These are phyloP conservation scores for Penicillium aurantiogriseum DNA, from an alignment of 2,329 filamentous ascomycete genomes.

Conservation along the genomic window DNA sequence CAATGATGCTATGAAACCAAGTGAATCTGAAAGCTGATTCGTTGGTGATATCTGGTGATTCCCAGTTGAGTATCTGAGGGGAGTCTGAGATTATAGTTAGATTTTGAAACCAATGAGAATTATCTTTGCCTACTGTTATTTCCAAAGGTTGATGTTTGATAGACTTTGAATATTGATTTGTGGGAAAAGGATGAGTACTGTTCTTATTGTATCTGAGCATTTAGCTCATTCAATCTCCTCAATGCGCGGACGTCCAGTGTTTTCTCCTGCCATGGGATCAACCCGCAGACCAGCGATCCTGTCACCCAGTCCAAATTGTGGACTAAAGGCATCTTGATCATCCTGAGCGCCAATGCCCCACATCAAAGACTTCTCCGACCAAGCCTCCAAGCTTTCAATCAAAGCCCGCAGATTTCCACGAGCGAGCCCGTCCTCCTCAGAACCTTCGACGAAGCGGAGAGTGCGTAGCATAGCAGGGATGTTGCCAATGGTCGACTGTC, in stretches of 20 bases:
- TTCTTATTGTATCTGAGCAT: not conserved
- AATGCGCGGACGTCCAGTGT: slow-evolving; percentile 33
- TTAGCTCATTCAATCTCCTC: slow-evolving; percentile 43
- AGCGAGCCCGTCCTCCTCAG: slow-evolving; percentile 40
- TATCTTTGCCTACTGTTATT: not conserved
- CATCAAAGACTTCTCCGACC: slow-evolving; percentile 44
- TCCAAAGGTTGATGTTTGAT: not conserved
- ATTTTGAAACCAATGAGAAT: no score
- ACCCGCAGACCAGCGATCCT: slow-evolving; percentile 40
- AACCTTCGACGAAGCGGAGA: slow-evolving; percentile 38
- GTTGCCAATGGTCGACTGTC: slow-evolving; percentile 35
- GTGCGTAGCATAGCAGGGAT: slow-evolving; percentile 41
- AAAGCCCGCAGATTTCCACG: slow-evolving; percentile 41
- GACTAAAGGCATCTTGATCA: slow-evolving; percentile 14
- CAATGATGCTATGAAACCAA: slow-evolving; percentile 36
- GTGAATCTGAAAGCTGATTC: slow-evolving; percentile 5
- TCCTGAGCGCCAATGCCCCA: slow-evolving; percentile 36
- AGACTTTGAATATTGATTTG: not conserved
- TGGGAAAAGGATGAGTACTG: not conserved
- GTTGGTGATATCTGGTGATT: not conserved
- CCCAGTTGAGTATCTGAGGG: no score
- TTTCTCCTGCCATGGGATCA: slow-evolving; percentile 32
- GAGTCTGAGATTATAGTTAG: no score
- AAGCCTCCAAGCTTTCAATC: slow-evolving; percentile 44
- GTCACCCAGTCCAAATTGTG: slow-evolving; percentile 37